Conservation (phyloP, 768 basidiomycete species). For the Jaapia argillacea region DNA sequence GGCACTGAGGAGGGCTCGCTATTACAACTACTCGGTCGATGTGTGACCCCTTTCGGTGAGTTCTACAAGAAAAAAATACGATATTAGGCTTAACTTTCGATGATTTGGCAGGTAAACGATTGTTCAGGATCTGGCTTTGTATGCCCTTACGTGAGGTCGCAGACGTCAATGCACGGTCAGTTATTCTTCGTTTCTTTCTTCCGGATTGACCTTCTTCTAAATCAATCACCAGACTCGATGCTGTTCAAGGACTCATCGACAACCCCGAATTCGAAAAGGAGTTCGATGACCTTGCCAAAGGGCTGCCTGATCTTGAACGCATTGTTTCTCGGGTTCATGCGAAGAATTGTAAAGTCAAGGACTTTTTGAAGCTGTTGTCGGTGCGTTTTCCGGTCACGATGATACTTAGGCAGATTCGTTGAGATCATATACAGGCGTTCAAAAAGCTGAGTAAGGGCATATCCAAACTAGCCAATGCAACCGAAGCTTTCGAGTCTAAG, state of each 20-base stretch:
- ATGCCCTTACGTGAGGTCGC: conserved; percentile 75
- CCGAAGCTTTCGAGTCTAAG: conserved; percentile 68
- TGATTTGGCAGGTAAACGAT: conserved; percentile 62
- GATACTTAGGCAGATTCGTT: too few species aligned
- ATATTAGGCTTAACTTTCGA: background rate
- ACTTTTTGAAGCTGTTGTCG: conserved; percentile 76
- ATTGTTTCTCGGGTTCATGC: conserved; percentile 94
- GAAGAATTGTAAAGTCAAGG: conserved; percentile 76
- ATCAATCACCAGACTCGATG: conserved; percentile 62
- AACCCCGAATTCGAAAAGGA: conserved; percentile 68
- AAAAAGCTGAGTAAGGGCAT: conserved; percentile 63
- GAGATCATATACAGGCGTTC: too few species aligned
- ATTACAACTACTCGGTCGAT: conserved; percentile 70
- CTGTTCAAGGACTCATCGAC: conserved; percentile 83
- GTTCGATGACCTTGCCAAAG: conserved; percentile 70
- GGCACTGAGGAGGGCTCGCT: conserved; percentile 89
- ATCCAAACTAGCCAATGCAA: conserved; percentile 44
- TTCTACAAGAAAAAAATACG: conserved; percentile 5
- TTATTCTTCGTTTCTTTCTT: background rate
- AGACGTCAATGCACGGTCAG: conserved; percentile 84
- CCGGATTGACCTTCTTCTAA: conserved; percentile 9
- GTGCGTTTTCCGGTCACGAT: conserved; percentile 34
- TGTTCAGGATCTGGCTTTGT: conserved; percentile 96
- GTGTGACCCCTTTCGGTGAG: conserved; percentile 86
- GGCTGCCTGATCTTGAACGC: conserved; percentile 86